Base-by-base conservation (phyloP, 1,139 yeast species). In the Yamadazyma atmosphaerica region DNA sequence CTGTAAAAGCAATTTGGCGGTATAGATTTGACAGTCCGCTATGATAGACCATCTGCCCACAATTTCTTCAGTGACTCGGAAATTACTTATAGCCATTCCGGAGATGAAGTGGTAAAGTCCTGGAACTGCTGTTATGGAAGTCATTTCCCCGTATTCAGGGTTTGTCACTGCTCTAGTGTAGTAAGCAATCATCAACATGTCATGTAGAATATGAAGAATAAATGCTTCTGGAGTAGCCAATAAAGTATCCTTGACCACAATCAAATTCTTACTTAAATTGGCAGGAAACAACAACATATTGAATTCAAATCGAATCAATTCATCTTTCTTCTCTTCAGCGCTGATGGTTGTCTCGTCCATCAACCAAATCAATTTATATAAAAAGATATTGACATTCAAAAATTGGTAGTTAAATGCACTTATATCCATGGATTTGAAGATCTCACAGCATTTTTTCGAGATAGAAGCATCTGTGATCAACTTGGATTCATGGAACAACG, bases 251-350 rank as follows among this genome's bases (percentile, higher is more conserved):
- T 42, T 48, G 6, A 55, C 55, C 5, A 55, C 53, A 5, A 50
- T 47, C 13, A 55, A 46, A 18, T 54, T 49, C 23, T 47, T 44
- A 31, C 57, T 49, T 19, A 55, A 40, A 34, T 52, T 54, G 6
- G 56, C 60, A 2, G 60, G 60, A 43, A 54, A 55, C n/a, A 55
- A 42, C n/a, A 55, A 43, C 52, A 55, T 54, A 36, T 54, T 53
- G 36, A 43, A 54, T 35, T 55, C 60, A 32, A 55, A 45, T 16
- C 49, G 46, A n/a, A 55, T 34, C 3, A 54, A 33, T 29, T 43
- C 43, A 13, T 41, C 35, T 14, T 28, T 34, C 24, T 43, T 50
- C 13, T 42, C 47, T 14, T 49, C 51, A 15, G 30, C 34, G 13
- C 39, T 16, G 14, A 49, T 24, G 1, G 36, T 13, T 3, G 32